A percentile compares a stretch with the other conserved stretches of the same genome.
These are phyloP conservation scores for Crucihimalaya himalaica DNA, from an alignment of 345 rosid genomes.

Conservation along the genomic window DNA sequence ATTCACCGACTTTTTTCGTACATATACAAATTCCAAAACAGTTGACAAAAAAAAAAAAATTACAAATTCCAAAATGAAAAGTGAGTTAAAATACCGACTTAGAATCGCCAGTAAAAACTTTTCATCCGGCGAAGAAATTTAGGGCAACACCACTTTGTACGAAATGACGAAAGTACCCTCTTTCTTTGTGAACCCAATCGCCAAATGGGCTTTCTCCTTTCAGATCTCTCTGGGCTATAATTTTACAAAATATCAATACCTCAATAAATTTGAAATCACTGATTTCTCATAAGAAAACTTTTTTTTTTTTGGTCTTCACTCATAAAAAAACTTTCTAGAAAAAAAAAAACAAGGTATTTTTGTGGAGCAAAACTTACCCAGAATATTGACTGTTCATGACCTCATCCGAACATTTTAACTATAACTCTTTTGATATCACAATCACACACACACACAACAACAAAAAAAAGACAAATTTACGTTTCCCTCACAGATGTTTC, in stretches of 20 bases:
- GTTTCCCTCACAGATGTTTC: background rate
- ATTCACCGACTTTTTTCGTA: no score
- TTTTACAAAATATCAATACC: background rate
- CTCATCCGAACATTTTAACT: background rate
- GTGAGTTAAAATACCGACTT: background rate
- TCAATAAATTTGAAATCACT: no score
- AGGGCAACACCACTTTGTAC: background rate
- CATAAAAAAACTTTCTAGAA: no score
- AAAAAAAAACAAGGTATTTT: no score
- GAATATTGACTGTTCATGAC: slow-evolving; percentile 7
- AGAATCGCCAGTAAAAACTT: no score
- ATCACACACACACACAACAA: no score
- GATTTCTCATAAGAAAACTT: no score
- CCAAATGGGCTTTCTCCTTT: background rate
- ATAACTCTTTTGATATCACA: background rate
- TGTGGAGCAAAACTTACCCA: slow-evolving; percentile 17
- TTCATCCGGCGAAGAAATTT: background rate
- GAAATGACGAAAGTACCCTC: slow-evolving; percentile 12
- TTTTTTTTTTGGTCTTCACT: no score
- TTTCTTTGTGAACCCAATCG: background rate
- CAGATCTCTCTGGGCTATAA: background rate
- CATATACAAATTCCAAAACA: background rate
- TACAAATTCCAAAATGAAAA: no score
- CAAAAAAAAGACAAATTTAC: background rate
- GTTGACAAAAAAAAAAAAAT: no score